A percentile compares a stretch with the other conserved stretches of the same genome.
Evolutionary conservation across 2,329 filamentous ascomycete genomes (phyloP).

Genomic region (Colletotrichum lindemuthianum): DNA sequence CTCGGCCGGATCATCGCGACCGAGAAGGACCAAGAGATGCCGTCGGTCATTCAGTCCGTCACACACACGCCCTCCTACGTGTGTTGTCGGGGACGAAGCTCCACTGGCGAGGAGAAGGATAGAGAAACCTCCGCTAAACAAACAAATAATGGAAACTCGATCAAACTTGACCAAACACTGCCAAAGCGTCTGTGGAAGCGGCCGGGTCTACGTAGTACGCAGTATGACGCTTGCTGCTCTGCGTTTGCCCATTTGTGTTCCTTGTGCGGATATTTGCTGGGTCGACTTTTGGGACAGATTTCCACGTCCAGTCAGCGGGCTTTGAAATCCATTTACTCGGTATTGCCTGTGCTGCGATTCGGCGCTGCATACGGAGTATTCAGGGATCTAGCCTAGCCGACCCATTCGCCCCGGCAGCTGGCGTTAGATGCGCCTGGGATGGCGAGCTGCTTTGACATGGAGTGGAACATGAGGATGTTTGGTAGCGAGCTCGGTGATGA

Average conservation of each 20-base stretch:
- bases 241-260: not conserved
- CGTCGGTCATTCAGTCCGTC: slow-evolving; percentile 1
- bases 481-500: not conserved
- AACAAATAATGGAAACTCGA: slow-evolving; percentile 14
- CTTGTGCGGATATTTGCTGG: not conserved
- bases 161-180: not conserved
- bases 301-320: not conserved
- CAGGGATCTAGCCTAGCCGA: too few relatives aligned
- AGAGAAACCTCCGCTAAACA: not conserved
- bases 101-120: not conserved
- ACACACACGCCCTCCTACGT: not conserved
- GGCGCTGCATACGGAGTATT: not conserved
- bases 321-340: slow-evolving; percentile 4
- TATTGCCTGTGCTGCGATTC: slow-evolving; percentile 6
- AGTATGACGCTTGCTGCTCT: slow-evolving; percentile 1
- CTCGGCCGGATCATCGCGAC: not conserved
- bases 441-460: slow-evolving; percentile 1
- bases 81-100: not conserved
- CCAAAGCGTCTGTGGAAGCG: not conserved
- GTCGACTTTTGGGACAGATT: not conserved
- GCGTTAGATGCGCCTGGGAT: slow-evolving; percentile 13
- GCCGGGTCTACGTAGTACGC: not conserved
- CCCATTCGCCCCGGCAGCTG: not conserved
- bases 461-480: too few relatives aligned
- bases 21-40: not conserved